Evolutionary conservation across 139 green algal genomes (phyloP), one percentile per base, ranked within the genome.

Genomic region (Coelastrella sp.): DNA sequence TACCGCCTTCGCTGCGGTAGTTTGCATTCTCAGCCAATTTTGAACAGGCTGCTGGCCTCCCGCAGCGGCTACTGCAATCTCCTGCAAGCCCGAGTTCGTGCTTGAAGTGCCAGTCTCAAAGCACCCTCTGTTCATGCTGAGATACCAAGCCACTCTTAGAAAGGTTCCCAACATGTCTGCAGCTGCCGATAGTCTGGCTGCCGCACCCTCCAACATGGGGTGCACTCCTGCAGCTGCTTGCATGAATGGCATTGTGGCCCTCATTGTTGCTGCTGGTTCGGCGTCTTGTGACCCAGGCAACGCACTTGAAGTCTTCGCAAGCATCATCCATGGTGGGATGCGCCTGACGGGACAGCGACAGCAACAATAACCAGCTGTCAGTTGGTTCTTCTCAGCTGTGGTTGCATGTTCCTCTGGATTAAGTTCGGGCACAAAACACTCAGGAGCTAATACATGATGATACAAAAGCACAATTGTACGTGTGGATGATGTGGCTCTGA

Each of bases 151-250:
- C 15, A 64, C 6, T 5, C 5, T n/a, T 5, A 64, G 19, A 27
- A 64, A 64, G 19, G 21, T 64, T 32, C 53, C 19, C 17, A 64
- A n/a, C 17, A 64, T 19, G 53, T 21, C 30, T 9, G 53, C 53
- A 34, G 67, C 67, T 79, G 43, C 68, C 6, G 37, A 15, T n/a
- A 35, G 34, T 34, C 15, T 53, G 23, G 72, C 41, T 48, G 72
- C 72, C 34, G 72, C 72, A 48, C n/a, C 45, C 45, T 43, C 72
- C 0, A 64, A 2, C 30, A 27, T 21, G 11, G 53, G 53, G 15
- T 57, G 45, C 15, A 40, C 71, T 79, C 8, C 71, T 63, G 41
- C 69, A 40, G 38, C 69, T 59, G 69, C 69, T 78, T 57, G 45
- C 45, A 57, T 9, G 11, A 57, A 57, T 23, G 45, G 15, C 45